Evolutionary conservation across 2,329 filamentous ascomycete genomes (phyloP), one percentile per base, ranked within the genome.

Genomic region (Nannizziopsis barbatae): DNA sequence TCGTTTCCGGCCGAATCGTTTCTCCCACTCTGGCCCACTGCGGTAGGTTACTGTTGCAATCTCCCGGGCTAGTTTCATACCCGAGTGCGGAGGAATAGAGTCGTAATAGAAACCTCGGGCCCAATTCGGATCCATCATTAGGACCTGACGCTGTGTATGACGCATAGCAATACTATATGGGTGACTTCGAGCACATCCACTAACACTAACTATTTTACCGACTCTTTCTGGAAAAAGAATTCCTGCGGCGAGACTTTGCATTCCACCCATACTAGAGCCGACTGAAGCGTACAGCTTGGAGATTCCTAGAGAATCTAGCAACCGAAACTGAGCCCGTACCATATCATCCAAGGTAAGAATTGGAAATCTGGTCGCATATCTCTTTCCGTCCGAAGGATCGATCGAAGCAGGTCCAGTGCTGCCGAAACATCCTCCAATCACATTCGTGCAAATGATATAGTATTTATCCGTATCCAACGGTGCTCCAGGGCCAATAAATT

Each of bases 111-210:
- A 94, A 1, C 92, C 92, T 32, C 92, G 80, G 57, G 86, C 86
- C 92, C 92, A 98, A 60, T 94, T 88, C 2, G 89, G 88, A 60
- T 98, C 92, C 84, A 95, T 95, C 89, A 98, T 96, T 42, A 98
- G 76, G 1, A 95, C 92, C 70, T 96, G 92, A 22, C 92, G 81
- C 68, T 98, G 92, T 0, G 90, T 95, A 68, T 98, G 92, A 47
- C 92, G 81, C 90, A 98, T 95, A 31, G 92, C 92, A 63, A 98
- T 95, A 65, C 89, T 94, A 71, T 98, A 98, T 0, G 92, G 92
- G 64, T 98, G 92, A 57, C 85, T 93, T 54, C 92, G 76, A 0
- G 90, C 92, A 65, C 92, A 98, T 10, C 90, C 92, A 60, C 85
- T 93, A 61, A 96, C 92, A 59, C 82, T 90, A 33, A 88, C 86